A percentile compares a stretch with the other conserved stretches of the same genome.
Conservation (phyloP, 495 filamentous ascomycete species). For the Aspergillus ostianus region DNA sequence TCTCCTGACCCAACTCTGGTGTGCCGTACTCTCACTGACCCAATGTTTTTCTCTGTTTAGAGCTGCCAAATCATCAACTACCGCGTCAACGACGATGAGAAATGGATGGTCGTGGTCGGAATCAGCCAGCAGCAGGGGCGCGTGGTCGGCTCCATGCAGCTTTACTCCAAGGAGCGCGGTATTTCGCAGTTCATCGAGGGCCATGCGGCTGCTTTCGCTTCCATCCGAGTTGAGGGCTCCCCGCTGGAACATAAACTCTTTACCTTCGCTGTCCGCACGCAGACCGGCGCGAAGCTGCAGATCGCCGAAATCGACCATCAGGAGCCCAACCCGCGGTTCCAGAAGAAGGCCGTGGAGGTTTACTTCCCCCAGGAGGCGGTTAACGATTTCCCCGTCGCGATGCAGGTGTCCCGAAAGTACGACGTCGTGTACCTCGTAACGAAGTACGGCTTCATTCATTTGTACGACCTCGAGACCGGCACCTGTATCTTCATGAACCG, state of each 20-base stretch:
- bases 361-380: slow-evolving; percentile 94
- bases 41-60: slow-evolving; percentile 38
- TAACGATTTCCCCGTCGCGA: slow-evolving; percentile 97
- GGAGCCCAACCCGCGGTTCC: slow-evolving; percentile 78
- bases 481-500: slow-evolving; percentile 99
- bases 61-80: slow-evolving; percentile 99
- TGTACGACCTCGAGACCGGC: slow-evolving; percentile 95
- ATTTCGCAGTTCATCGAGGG: slow-evolving; percentile 98
- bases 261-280: slow-evolving; percentile 89
- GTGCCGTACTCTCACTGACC: slow-evolving; percentile 17
- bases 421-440: slow-evolving; percentile 95
- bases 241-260: slow-evolving; percentile 91
- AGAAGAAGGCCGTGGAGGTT: slow-evolving; percentile 94
- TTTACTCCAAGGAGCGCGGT: slow-evolving; percentile 91
- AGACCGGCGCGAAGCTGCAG: slow-evolving; percentile 89
- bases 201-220: slow-evolving; percentile 93
- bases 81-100: slow-evolving; percentile 89
- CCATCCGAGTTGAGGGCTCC: slow-evolving; percentile 81
- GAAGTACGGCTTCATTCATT: slow-evolving; percentile 98
- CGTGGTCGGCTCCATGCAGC: slow-evolving; percentile 92
- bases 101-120: slow-evolving; percentile 97
- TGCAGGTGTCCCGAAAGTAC: slow-evolving; percentile 95
- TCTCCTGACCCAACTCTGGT: not conserved
- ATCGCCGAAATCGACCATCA: slow-evolving; percentile 97
- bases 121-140: slow-evolving; percentile 91